Base-by-base conservation (phyloP, 1,284 basidiomycete species). In the Xerocomus amazonicus region DNA sequence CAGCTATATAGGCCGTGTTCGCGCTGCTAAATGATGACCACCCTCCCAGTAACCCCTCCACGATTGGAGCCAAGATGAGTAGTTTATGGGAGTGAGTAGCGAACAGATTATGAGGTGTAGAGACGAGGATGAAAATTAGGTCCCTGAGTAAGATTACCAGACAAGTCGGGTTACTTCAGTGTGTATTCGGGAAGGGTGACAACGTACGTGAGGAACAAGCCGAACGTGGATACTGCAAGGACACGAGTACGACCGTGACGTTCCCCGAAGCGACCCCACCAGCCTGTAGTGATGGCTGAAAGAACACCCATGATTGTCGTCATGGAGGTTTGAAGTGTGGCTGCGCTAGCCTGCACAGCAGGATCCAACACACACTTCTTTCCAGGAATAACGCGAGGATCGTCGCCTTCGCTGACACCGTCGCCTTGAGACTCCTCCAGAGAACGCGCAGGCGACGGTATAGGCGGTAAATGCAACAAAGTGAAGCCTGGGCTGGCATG, bases 31-130 rank as follows among this genome's bases (percentile, higher is more conserved):
- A 71, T 0, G 90, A 87, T 6, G 87, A 81, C 77, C 87, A 88
- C n/a, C 94, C 91, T 19, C 94, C 94, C 4, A 94, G 75, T 3
- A 86, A 64, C 13, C 94, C 94, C 60, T 97, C 93, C 27, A 93
- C 70, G 28, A 85, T 68, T 0, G 92, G 89, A 3, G 92, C 87
- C 41, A 95, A 57, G 17, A 96, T 71, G n/a, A 97, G 76, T 37
- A 95, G 73, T 48, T 77, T 80, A 60, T 88, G 82, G 0, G 79
- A 80, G 59, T 91, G 84, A 23, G 77, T 71, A 19, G 85, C 76
- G 13, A 89, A 72, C 13, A 77, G 72, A 44, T 79, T 79, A 16
- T 79, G 77, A 17, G 85, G 87, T 1, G 81, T 84, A 2, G 89
- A 88, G 6, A 87, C 84, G 27, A 92, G 73, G 51, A 92, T 81